Conservation (phyloP, 768 basidiomycete species). For the Mycena belliarum region DNA sequence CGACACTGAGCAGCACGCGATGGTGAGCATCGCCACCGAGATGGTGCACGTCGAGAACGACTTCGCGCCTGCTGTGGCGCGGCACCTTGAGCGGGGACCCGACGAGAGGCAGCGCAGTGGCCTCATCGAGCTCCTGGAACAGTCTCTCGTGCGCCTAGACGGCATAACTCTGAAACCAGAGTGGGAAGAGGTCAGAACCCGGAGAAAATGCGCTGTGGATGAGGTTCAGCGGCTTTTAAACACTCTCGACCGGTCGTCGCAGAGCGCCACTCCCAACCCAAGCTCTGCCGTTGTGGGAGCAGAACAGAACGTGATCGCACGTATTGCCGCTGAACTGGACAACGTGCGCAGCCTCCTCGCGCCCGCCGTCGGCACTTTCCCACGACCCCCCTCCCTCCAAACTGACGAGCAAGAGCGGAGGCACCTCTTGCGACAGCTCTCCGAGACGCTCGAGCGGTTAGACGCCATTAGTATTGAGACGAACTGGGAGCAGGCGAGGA, state of each 20-base stretch:
- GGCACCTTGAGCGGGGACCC: constrained; percentile 1
- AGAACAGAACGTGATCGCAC: constrained; percentile 6
- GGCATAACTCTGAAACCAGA: background rate
- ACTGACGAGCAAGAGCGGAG: constrained; percentile 1
- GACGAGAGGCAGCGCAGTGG: background rate
- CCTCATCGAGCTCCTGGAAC: background rate
- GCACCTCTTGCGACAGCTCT: constrained; percentile 2
- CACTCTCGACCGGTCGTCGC: constrained; percentile 1
- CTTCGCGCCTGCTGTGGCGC: constrained; percentile 4
- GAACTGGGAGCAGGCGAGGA: constrained; percentile 11
- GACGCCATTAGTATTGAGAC: background rate
- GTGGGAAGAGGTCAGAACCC: background rate
- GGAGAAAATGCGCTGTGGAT: constrained; percentile 1
- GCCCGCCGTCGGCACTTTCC: constrained; percentile 16
- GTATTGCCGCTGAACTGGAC: constrained; percentile 3
- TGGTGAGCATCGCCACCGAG: constrained; percentile 1
- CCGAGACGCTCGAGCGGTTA: constrained; percentile 9
- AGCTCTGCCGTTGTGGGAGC: background rate
- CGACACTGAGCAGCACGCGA: constrained; percentile 3
- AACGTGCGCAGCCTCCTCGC: constrained; percentile 7
- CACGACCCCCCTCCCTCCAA: constrained; percentile 1
- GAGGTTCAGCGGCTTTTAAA: constrained; percentile 7
- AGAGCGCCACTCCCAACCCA: background rate
- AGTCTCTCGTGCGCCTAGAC: constrained; percentile 5
- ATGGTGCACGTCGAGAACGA: constrained; percentile 4